Percentiles rank a stretch among this genome's conserved stretches.
These are phyloP conservation scores for Annulohypoxylon bovei DNA, from an alignment of 495 filamentous ascomycete species.

Conservation along the genomic window DNA sequence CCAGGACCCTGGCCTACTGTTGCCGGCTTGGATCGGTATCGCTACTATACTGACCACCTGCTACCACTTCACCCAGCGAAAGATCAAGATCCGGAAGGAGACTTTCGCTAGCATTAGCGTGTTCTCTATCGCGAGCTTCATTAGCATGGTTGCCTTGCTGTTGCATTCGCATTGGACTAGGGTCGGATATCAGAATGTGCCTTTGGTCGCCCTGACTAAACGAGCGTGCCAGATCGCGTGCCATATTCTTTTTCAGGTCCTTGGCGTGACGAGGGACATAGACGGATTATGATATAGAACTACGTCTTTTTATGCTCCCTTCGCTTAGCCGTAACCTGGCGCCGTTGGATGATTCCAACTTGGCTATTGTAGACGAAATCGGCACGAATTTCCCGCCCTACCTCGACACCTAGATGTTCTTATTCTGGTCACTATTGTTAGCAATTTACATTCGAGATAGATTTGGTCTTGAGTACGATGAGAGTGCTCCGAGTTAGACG, in stretches of 20 bases:
- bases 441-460: neutral
- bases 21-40: conserved; percentile 87
- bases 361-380: neutral
- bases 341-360: neutral
- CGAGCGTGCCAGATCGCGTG: conserved; percentile 31
- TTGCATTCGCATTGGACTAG: conserved; percentile 70
- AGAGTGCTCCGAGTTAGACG: neutral
- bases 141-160: conserved; percentile 76
- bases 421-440: neutral
- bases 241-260: conserved; percentile 36
- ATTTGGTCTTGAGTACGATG: neutral
- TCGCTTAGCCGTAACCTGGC: neutral
- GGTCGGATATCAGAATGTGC: conserved; percentile 39
- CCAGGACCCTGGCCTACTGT: conserved; percentile 78
- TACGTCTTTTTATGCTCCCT: neutral
- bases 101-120: conserved; percentile 79
- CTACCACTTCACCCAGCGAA: conserved; percentile 84
- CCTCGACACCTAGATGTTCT: neutral
- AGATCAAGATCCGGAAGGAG: conserved; percentile 83
- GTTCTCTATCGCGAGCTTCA: conserved; percentile 78
- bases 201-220: conserved; percentile 40
- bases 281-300: conserved; percentile 19
- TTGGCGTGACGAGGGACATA: conserved; percentile 41
- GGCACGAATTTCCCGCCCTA: neutral
- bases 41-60: conserved; percentile 79